Percentiles rank a stretch among this genome's conserved stretches.
phyloP scores from a whole-genome alignment of 1,139 yeast genomes.

The Pichia sp. region DNA sequence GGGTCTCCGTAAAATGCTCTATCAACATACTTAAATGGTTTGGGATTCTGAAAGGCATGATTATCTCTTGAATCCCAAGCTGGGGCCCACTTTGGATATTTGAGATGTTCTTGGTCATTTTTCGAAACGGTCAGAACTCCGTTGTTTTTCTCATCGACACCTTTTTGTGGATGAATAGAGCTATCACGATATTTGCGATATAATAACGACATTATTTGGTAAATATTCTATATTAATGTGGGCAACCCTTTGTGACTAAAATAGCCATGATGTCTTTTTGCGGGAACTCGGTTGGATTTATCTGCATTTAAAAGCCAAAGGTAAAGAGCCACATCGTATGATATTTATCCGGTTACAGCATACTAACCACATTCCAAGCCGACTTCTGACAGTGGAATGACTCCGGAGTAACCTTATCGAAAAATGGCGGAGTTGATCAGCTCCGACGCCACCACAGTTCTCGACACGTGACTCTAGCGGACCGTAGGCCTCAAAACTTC shows the following conservation, averaged over 20 bases:
- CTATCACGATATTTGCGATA: constrained; percentile 12
- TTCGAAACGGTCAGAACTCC: constrained; percentile 34
- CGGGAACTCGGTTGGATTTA: too few relatives aligned
- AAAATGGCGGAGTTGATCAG: background rate
- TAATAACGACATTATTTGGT: constrained; percentile 9
- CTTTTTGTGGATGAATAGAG: constrained; percentile 34
- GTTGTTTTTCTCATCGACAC: constrained; percentile 27
- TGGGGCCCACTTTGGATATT: constrained; percentile 43
- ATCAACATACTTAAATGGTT: constrained; percentile 47
- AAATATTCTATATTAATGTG: too few relatives aligned
- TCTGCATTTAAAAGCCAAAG: background rate
- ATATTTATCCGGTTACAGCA: background rate
- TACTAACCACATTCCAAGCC: background rate
- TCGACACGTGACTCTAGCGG: background rate
- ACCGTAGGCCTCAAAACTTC: background rate
- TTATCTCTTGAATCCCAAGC: constrained; percentile 41
- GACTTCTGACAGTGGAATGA: background rate
- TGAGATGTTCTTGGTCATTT: constrained; percentile 24
- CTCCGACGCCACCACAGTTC: background rate
- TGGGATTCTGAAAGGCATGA: constrained; percentile 41
- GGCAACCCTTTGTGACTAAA: too few relatives aligned
- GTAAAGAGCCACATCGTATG: background rate
- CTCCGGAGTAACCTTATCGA: too few relatives aligned
- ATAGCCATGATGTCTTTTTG: too few relatives aligned
- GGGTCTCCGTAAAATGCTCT: constrained; percentile 57